phyloP scores from a whole-genome alignment of 23 red algal species.

The Agarophyton chilense region DNA sequence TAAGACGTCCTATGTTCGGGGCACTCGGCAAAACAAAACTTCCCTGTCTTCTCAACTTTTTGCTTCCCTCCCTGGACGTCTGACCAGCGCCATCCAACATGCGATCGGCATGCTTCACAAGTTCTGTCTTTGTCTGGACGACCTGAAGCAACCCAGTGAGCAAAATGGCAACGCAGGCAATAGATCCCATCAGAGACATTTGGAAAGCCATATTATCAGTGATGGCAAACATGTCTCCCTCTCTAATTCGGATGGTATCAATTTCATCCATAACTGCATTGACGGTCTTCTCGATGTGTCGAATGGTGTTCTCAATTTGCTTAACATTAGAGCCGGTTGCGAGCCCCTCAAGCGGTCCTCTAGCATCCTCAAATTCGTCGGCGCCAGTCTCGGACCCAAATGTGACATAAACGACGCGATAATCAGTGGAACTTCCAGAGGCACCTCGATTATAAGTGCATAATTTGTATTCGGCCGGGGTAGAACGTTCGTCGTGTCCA shows the following conservation, averaged over 20 bases:
- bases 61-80: neutral
- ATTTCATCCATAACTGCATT: constrained; percentile 32
- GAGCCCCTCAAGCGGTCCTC: constrained; percentile 1
- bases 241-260: constrained; percentile 37
- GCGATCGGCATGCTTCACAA: neutral
- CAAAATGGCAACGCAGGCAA: constrained; percentile 28
- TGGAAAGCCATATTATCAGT: constrained; percentile 29
- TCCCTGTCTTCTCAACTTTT: constrained; percentile 6
- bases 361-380: constrained; percentile 22
- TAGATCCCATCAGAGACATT: constrained; percentile 43
- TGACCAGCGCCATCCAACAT: neutral
- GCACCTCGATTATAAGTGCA: constrained; percentile 22
- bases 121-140: constrained; percentile 27
- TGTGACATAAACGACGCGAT: constrained; percentile 8
- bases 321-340: constrained; percentile 30
- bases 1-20: neutral
- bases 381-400: constrained; percentile 5
- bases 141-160: constrained; percentile 37
- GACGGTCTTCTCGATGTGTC: constrained; percentile 17
- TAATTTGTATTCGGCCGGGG: constrained; percentile 44
- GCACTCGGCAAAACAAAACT: constrained; percentile 15
- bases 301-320: constrained; percentile 35
- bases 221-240: constrained; percentile 31
- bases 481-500: constrained; percentile 29
- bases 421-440: neutral